Evolutionary conservation across 179 eudicot species (phyloP).

Genomic region (Beta corolliflora): DNA sequence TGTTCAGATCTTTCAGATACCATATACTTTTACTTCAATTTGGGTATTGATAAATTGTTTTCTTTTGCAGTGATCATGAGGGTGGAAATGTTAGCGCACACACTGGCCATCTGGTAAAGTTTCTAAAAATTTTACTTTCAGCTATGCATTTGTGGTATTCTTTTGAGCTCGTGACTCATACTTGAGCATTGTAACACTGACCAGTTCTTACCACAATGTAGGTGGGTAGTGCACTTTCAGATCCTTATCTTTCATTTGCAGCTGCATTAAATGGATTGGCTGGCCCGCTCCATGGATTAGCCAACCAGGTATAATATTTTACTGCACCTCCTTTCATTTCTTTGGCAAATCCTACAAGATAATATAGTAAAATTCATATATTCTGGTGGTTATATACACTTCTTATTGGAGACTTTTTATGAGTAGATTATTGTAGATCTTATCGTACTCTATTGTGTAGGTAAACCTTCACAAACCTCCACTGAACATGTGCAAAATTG

Average conservation of each 20-base stretch:
- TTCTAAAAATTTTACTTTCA: background rate
- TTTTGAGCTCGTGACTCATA: constrained; percentile 3
- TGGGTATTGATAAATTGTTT: constrained; percentile 23
- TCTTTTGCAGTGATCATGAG: constrained; percentile 84
- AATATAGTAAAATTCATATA: background rate
- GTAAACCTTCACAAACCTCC: no score
- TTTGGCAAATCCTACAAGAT: background rate
- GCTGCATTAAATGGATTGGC: constrained; percentile 98
- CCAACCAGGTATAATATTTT: constrained; percentile 70
- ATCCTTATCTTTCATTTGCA: constrained; percentile 96
- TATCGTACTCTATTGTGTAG: no score
- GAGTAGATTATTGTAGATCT: background rate
- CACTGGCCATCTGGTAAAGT: constrained; percentile 86
- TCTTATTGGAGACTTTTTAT: background rate
- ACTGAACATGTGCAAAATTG: background rate
- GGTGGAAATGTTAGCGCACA: constrained; percentile 99
- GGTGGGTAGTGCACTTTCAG: constrained; percentile 98
- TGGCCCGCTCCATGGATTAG: constrained; percentile 98
- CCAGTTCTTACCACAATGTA: constrained; percentile 27
- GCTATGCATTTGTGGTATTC: background rate
- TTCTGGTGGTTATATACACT: background rate
- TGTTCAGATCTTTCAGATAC: background rate
- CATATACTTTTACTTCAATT: background rate
- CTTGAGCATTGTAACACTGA: background rate
- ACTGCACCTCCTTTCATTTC: background rate